Evolutionary conservation across 2,329 filamentous ascomycete species (phyloP), one percentile per base, ranked within the genome.

Genomic region (Pseudopithomyces maydicus): DNA sequence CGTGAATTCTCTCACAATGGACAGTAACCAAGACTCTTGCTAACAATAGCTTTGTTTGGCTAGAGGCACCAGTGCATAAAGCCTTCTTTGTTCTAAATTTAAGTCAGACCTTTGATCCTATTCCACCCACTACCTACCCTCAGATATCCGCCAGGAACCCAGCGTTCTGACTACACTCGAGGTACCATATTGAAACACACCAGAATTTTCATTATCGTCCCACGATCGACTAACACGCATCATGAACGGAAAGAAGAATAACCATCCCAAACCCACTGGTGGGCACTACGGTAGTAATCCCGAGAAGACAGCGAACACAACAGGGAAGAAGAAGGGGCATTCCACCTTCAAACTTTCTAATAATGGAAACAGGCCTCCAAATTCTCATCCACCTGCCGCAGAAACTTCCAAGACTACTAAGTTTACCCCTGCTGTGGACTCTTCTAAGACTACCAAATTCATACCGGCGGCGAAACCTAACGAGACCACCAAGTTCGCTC

Each of bases 211-310:
- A 29, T 29, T 8, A 5, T 29, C 26, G 8, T 38, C 35, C 14
- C 35, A 19, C 38, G 4, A 17, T 19, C n/a, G 10, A 41, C 38
- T 4, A 17, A 26, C 23, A 33, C 3, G 2, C 42, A 45, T 41
- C 47, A 49, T 45, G 22, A 22, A 38, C 56, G 41, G 52, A 2
- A 35, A 38, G 11, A 52, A 46, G 23, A n/a, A 58, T 56, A 11
- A 35, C 46, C 23, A 53, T 57, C 42, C 43, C 55, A 14, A 47
- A 52, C 23, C 42, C 46, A 14, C 15, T 35, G 1, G 42, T 23
- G 15, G 52, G 38, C 10, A 23, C 55, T 14, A 33, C 47, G 12
- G 14, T 55, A n/a, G n/a, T n/a, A n/a, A n/a, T n/a, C n/a, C n/a
- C 3, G 14, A 29, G 1, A 15, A 38, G 6, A 22, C 32, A 19